Evolutionary conservation across 768 basidiomycete species (phyloP), one percentile per base, ranked within the genome.

Genomic region (Amanita molliuscula): DNA sequence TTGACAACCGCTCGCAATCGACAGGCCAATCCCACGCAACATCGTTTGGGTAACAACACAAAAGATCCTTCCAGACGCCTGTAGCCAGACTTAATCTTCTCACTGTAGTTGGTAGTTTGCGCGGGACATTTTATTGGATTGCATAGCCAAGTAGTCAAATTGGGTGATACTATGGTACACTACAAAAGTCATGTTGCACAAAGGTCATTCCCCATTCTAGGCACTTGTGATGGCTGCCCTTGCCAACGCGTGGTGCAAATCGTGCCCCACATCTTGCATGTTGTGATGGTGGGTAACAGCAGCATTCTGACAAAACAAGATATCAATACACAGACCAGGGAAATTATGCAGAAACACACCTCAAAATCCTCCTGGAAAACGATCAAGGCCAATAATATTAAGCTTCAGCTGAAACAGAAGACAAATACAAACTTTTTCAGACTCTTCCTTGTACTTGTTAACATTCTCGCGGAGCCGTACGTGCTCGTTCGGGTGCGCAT

Each of bases 401-500:
- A 45, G 31, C 9, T 28, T 21, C 35, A 46, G 33, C 13, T 23
- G 6, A 28, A 26, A 37, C 15, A 2, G 3, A 46, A 18, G 15
- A 20, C 15, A 29, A 15, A 28, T 33, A 55, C 62, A 41, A 33
- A 70, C 70, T 59, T 58, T 77, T 59, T 83, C 89, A 3, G 88
- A 88, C 62, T 92, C 90, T 58, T 81, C 78, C 67, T 92, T 92
- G 68, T 79, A 82, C 61, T 81, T 69, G 56, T 70, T 68, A 20
- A 94, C 62, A 40, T 84, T 75, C 40, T 73, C 74, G 41, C 74
- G 73, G 46, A 88, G 67, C 55, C 74, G 67, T 47, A 72, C 71
- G 2, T 74, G 72, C 36, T 70, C 70, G 2, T 67, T 59, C 23
- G 69, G 62, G 35, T 75, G 65, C 28, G 69, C 62, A 38, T 75